Conservation (phyloP, 306 rosid species). For the Fragaria nilgerrensis region DNA sequence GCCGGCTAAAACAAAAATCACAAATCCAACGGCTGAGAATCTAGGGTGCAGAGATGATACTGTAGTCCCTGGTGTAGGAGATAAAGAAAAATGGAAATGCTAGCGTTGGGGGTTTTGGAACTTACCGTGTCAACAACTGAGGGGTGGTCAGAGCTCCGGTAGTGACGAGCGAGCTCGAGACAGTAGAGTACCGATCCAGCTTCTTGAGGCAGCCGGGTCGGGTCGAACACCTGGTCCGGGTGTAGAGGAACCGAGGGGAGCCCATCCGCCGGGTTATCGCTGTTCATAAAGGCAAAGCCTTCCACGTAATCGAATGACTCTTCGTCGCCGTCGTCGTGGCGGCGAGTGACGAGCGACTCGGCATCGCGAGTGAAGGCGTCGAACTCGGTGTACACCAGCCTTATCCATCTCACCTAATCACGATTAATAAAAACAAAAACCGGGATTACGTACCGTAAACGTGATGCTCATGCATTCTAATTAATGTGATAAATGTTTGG, state of each 20-base stretch:
- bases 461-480: conserved; percentile 24
- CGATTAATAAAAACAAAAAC: background rate
- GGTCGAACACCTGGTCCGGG: conserved; percentile 46
- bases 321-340: conserved; percentile 38
- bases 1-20: background rate
- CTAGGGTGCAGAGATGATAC: conserved; percentile 2
- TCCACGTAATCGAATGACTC: conserved; percentile 88
- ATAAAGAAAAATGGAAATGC: background rate
- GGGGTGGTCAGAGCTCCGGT: conserved; percentile 36
- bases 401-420: conserved; percentile 89
- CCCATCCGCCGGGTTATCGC: conserved; percentile 64
- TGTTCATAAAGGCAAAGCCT: conserved; percentile 81
- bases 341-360: conserved; percentile 61
- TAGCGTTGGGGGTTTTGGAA: background rate
- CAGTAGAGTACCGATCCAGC: conserved; percentile 84
- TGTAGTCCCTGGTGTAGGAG: background rate
- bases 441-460: conserved; percentile 18
- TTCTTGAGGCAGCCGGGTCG: conserved; percentile 35
- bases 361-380: conserved; percentile 69
- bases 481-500: background rate
- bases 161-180: conserved; percentile 78
- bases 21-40: conserved; percentile 14
- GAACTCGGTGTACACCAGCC: conserved; percentile 73
- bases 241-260: conserved; percentile 64
- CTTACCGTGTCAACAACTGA: conserved; percentile 67